Evolutionary conservation across 2,329 filamentous ascomycete species (phyloP), one percentile per base, ranked within the genome.

Genomic region (Pyrenophora teres): DNA sequence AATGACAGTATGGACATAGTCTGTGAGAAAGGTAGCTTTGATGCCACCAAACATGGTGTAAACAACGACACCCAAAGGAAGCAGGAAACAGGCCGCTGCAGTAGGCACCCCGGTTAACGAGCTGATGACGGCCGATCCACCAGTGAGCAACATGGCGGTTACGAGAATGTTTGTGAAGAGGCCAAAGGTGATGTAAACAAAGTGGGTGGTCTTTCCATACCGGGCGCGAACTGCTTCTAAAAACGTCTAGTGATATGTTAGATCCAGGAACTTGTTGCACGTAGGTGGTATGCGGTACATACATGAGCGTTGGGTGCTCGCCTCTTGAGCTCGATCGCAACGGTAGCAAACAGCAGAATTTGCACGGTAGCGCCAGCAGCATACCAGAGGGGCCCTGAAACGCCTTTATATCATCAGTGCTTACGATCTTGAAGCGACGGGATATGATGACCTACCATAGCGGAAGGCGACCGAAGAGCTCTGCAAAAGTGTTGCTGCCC

Each of bases 121-220:
- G 7, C 61, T 61, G 9, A 71, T 62, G 13, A 92, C 92, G 2
- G 89, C 88, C 1, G 86, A 86, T 40, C 91, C 92, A 49, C 92
- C 92, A 19, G 91, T 91, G 53, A 96, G 82, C 36, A 96, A 77
- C 90, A 95, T 95, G 40, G 91, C 85, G 2, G 90, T 93, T n/a
- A 96, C 92, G 2, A 96, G 81, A 36, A 94, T 89, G 67, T 94
- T 76, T 30, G 91, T 95, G 74, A 89, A 87, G 5, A 94, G 77
- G 18, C 88, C 90, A 57, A 96, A 96, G 1, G 87, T 79, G 54
- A 92, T 88, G 71, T 90, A 96, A 2, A 92, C 88, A 3, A 86
- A 76, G 66, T 96, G 92, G 0, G 89, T 86, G 10, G 76, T 65
- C 2, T 80, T 78, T 40, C 92, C 91, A 72, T 95, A 96, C 54